A percentile compares a stretch with the other conserved stretches of the same genome.
Evolutionary conservation across 2,329 filamentous ascomycete species (phyloP).

Genomic region (Botrytis fabae): DNA sequence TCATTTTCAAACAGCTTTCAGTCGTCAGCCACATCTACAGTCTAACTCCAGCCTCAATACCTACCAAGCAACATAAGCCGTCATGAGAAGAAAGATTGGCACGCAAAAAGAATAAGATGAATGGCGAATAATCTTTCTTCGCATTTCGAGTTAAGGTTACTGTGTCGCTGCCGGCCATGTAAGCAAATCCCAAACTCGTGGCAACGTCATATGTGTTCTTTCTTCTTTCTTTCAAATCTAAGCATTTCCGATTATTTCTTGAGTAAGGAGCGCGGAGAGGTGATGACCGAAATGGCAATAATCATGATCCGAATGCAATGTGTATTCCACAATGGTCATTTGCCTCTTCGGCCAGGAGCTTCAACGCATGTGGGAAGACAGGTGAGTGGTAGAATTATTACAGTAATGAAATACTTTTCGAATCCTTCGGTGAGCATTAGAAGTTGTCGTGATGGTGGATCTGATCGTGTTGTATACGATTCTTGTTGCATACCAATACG

Average conservation of each 20-base stretch:
- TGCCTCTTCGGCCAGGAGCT: constrained; percentile 3
- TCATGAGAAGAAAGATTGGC: not conserved
- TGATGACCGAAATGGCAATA: not conserved
- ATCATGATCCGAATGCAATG: not conserved
- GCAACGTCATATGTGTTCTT: constrained; percentile 1
- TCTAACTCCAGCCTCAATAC: not conserved
- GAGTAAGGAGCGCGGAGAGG: not conserved
- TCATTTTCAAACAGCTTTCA: constrained; percentile 1
- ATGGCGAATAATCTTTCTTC: not conserved
- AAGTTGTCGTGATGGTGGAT: constrained; percentile 1
- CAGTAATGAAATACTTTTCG: not conserved
- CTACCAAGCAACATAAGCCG: not conserved
- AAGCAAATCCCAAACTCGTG: not conserved
- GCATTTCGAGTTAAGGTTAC: not conserved
- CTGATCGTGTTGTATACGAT: constrained; percentile 1
- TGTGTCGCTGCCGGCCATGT: not conserved
- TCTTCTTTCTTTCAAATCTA: not conserved
- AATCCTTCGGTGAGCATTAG: not conserved
- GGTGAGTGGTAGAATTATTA: not conserved
- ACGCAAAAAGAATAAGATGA: not conserved
- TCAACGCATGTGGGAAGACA: not conserved
- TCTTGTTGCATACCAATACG: not conserved
- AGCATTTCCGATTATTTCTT: not conserved
- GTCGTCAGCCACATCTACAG: constrained; percentile 1
- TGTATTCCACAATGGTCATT: not conserved